These are phyloP conservation scores for Chaetomium olivaceum DNA, from an alignment of 2,329 filamentous ascomycete species.

Conservation along the genomic window DNA sequence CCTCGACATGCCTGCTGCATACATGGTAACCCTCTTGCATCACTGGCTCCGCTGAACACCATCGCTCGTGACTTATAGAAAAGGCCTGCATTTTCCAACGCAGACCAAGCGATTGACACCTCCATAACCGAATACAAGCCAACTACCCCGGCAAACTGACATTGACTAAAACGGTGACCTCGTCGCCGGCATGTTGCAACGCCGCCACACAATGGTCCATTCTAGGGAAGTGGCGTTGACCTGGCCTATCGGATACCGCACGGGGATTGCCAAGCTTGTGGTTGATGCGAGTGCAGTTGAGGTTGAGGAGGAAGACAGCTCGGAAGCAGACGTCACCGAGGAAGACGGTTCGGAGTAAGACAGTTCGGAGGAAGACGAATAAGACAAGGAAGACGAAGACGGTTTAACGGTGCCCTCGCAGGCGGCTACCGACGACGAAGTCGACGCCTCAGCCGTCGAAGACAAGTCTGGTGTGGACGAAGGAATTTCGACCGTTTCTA, in stretches of 20 bases:
- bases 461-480: not conserved
- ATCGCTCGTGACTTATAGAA: too few relatives aligned
- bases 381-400: not conserved
- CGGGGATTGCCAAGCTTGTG: not conserved
- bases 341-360: not conserved
- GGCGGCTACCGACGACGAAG: not conserved
- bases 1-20: too few relatives aligned
- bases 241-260: not conserved
- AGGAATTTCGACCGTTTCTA: not conserved
- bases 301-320: not conserved
- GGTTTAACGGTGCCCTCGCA: not conserved
- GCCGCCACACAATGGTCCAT: not conserved
- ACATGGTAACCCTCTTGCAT: too few relatives aligned
- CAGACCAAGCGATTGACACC: not conserved
- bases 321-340: not conserved
- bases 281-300: not conserved
- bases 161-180: not conserved
- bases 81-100: not conserved
- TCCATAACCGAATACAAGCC: not conserved
- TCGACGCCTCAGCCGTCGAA: not conserved
- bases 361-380: not conserved
- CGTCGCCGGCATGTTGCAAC: not conserved
- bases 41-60: too few relatives aligned
- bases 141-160: too few relatives aligned
- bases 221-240: not conserved